Evolutionary conservation across 2,329 filamentous ascomycete species (phyloP), one percentile per base, ranked within the genome.

Genomic region (Trichoderma simmonsii): DNA sequence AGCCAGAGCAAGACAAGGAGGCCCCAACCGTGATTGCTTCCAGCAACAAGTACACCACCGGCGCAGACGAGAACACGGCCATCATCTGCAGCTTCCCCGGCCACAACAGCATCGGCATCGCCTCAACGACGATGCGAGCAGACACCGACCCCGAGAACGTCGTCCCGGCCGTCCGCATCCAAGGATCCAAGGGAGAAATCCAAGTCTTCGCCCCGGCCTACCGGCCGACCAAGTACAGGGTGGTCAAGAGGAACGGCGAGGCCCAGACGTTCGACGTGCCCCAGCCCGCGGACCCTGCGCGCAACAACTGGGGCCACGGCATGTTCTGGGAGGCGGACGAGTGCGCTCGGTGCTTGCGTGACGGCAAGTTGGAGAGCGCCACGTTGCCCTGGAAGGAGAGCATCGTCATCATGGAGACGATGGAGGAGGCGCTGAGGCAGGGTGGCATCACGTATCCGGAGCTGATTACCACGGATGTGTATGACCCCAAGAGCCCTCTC

Each of bases 291-390:
- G 87, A 89, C 76, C 76, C 81, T 28, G 83, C 82, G 75, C 82
- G 85, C 36, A 78, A 82, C 30, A 75, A 78, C 75, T 86, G 83
- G 82, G 93, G 93, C 12, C 91, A 93, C 75, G 94, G 93, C 64
- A 96, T 97, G 93, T 96, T 93, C 83, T 95, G 91, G 91, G 92
- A 95, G 80, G 93, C 93, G 1, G 93, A 95, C 79, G 93, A 94
- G 84, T 91, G 89, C 75, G 93, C 91, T 32, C 86, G 90, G 60
- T 93, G 92, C 75, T 79, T 97, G 71, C 86, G 91, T 57, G 93
- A 96, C 79, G 93, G 93, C 26, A 90, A 89, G 82, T 87, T 91
- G 77, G 91, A 97, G 85, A 94, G 93, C 79, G 86, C 87, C 62
- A 87, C 86, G 14, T 83, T 96, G 81, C 89, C 91, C 24, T 88